Conservation (phyloP, 106 monocot genomes). For the Dioscorea zingiberensis region DNA sequence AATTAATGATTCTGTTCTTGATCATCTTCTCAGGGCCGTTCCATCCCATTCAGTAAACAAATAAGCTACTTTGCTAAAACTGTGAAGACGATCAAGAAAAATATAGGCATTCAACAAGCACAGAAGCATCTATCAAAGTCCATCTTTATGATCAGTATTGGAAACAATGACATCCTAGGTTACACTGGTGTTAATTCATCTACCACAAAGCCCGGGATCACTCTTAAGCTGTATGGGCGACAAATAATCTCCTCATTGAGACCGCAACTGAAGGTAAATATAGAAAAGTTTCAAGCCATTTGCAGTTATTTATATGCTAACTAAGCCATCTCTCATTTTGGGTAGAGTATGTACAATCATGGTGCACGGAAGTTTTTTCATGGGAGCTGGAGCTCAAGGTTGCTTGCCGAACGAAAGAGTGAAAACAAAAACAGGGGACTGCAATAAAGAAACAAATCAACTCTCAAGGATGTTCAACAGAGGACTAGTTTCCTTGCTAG, state of each 20-base stretch:
- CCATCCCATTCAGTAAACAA: slow-evolving; percentile 41
- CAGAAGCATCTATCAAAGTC: slow-evolving; percentile 18
- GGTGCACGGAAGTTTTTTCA: slow-evolving; percentile 65
- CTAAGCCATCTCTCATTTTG: neutral
- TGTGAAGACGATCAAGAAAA: slow-evolving; percentile 19
- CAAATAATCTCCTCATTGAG: slow-evolving; percentile 30
- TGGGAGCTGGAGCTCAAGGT: slow-evolving; percentile 53
- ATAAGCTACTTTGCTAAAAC: slow-evolving; percentile 34
- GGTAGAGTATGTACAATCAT: slow-evolving; percentile 48
- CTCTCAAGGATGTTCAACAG: slow-evolving; percentile 19
- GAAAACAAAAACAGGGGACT: slow-evolving; percentile 21
- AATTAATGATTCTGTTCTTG: no score
- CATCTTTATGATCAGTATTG: slow-evolving; percentile 11
- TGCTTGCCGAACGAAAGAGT: slow-evolving; percentile 50
- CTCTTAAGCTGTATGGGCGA: slow-evolving; percentile 28
- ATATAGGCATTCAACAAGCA: slow-evolving; percentile 18
- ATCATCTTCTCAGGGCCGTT: slow-evolving; percentile 1
- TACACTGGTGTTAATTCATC: no score
- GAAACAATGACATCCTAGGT: slow-evolving; percentile 21
- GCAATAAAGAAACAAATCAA: slow-evolving; percentile 28
- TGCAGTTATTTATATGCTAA: no score
- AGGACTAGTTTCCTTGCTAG: slow-evolving; percentile 23
- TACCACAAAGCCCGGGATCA: neutral
- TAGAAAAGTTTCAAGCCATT: neutral
- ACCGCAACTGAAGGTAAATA: slow-evolving; percentile 49